Percentiles rank a stretch among this genome's conserved stretches.
These are phyloP conservation scores for Triticum dicoccoides DNA, from an alignment of 176 grass and related monocot species.

Conservation along the genomic window DNA sequence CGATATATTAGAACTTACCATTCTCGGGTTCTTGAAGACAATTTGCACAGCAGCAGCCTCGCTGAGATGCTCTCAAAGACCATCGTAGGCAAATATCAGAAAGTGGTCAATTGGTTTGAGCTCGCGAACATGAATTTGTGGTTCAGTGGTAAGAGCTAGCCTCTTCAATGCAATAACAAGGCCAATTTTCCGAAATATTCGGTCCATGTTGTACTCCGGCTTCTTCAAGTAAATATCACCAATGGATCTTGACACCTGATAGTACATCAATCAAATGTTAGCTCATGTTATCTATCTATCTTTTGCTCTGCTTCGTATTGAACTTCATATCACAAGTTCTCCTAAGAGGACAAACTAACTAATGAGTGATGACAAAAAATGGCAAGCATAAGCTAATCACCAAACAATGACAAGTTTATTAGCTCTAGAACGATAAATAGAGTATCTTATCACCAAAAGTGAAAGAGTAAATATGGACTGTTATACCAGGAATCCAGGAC, in stretches of 20 bases:
- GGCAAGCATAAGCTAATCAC: background rate
- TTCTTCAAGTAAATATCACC: constrained; percentile 92
- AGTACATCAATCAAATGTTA: constrained; percentile 9
- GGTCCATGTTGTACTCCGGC: constrained; percentile 59
- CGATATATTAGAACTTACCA: background rate
- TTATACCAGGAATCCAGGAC: no score
- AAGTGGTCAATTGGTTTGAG: constrained; percentile 64
- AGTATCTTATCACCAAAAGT: background rate
- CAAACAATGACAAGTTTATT: background rate
- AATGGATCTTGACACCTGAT: constrained; percentile 76
- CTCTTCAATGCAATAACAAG: constrained; percentile 54
- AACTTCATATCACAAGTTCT: background rate
- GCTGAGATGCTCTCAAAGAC: constrained; percentile 81
- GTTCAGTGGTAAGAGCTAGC: constrained; percentile 70
- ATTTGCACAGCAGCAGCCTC: constrained; percentile 78
- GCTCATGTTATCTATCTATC: background rate
- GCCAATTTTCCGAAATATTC: constrained; percentile 46
- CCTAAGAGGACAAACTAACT: background rate
- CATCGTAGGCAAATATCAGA: constrained; percentile 88
- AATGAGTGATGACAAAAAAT: background rate
- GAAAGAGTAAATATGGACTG: background rate
- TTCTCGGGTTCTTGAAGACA: constrained; percentile 40
- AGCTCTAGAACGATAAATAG: background rate
- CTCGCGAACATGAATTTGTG: constrained; percentile 50
- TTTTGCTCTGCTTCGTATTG: background rate